These are phyloP conservation scores for Inonotus obliquus DNA, from an alignment of 1,284 basidiomycete species.

Conservation along the genomic window DNA sequence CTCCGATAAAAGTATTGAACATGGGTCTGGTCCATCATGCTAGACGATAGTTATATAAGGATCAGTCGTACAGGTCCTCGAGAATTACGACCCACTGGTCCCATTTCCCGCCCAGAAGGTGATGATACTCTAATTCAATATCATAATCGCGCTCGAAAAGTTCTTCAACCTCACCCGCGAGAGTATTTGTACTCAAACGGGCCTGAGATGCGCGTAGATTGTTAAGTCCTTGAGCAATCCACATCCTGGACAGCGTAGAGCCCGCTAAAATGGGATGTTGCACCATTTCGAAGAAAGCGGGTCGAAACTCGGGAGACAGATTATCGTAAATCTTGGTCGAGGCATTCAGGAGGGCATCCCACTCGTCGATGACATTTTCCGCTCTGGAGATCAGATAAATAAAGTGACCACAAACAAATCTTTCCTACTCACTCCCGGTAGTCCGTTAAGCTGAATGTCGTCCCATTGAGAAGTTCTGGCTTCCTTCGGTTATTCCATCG, in stretches of 20 bases:
- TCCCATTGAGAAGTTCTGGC: constrained; percentile 60
- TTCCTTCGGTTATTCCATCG: constrained; percentile 59
- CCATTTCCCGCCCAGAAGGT: constrained; percentile 60
- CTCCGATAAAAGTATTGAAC: constrained; percentile 68
- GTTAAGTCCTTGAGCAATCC: constrained; percentile 55
- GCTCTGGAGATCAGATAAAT: constrained; percentile 36
- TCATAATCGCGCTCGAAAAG: constrained; percentile 57
- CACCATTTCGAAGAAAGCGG: constrained; percentile 66
- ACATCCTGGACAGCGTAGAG: constrained; percentile 50
- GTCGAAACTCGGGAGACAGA: constrained; percentile 40
- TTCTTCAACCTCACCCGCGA: constrained; percentile 50
- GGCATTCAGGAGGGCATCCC: constrained; percentile 43
- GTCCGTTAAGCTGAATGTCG: constrained; percentile 57
- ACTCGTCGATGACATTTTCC: constrained; percentile 46
- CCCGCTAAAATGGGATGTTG: constrained; percentile 60
- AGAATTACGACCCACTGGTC: constrained; percentile 38
- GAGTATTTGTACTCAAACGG: constrained; percentile 52
- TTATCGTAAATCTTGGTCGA: constrained; percentile 54
- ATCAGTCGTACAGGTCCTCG: no score
- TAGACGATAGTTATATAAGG: constrained; percentile 21
- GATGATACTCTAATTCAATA: constrained; percentile 55
- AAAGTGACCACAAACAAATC: constrained; percentile 9
- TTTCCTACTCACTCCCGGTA: constrained; percentile 56
- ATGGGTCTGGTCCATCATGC: constrained; percentile 69
- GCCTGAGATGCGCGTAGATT: constrained; percentile 62